These are phyloP conservation scores for Fragaria iinumae DNA, from an alignment of 306 rosid genomes.

Conservation along the genomic window DNA sequence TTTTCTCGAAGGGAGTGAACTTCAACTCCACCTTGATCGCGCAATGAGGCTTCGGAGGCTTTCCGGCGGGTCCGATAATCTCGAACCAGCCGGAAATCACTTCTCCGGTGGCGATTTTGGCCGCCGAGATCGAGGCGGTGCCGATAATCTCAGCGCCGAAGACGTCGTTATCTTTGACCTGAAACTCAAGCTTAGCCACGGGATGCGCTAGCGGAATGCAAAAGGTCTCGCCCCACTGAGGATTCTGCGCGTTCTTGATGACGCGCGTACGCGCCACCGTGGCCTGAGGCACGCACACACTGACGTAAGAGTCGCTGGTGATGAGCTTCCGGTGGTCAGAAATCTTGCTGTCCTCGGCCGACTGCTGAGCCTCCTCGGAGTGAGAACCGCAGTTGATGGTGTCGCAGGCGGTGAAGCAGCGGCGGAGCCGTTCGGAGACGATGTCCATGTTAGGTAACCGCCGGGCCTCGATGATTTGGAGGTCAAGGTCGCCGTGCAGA, in stretches of 20 bases:
- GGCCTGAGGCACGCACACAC: slow-evolving; percentile 69
- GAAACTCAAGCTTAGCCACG: slow-evolving; percentile 55
- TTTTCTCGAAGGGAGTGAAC: slow-evolving; percentile 50
- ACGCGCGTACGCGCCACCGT: slow-evolving; percentile 93
- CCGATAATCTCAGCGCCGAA: slow-evolving; percentile 75
- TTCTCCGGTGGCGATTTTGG: slow-evolving; percentile 41
- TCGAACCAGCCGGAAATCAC: slow-evolving; percentile 50
- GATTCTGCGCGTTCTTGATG: slow-evolving; percentile 56
- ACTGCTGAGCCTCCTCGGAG: slow-evolving; percentile 1
- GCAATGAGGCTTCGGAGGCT: slow-evolving; percentile 50
- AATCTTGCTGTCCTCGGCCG: background rate
- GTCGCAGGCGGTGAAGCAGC: slow-evolving; percentile 79
- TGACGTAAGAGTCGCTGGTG: slow-evolving; percentile 78
- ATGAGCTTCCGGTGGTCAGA: slow-evolving; percentile 38
- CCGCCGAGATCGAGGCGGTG: slow-evolving; percentile 52
- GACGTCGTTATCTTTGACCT: slow-evolving; percentile 68
- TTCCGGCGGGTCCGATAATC: slow-evolving; percentile 30
- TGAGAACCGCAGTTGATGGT: slow-evolving; percentile 37
- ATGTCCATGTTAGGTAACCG: slow-evolving; percentile 80
- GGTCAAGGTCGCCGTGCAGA: slow-evolving; percentile 93
- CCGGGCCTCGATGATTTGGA: slow-evolving; percentile 56
- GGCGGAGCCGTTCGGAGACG: slow-evolving; percentile 69
- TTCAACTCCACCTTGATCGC: slow-evolving; percentile 51
- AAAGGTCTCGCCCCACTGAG: slow-evolving; percentile 67
- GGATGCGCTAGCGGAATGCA: slow-evolving; percentile 75